Conservation (phyloP, 2,329 filamentous ascomycete genomes). For the Aspergillus floridensis region DNA sequence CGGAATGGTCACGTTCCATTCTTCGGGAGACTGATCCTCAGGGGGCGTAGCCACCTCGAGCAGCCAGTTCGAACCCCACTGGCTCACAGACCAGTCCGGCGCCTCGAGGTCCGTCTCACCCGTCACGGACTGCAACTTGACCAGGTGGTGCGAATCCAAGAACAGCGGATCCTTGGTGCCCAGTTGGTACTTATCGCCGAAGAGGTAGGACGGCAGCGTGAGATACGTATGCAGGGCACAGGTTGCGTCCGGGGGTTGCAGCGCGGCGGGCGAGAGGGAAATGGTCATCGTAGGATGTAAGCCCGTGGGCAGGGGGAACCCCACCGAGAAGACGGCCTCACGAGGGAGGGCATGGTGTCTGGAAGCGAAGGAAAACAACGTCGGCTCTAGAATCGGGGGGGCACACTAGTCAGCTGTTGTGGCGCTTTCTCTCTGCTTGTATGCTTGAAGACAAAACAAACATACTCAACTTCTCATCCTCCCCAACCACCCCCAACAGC, state of each 20-base stretch:
- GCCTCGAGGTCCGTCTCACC: slow-evolving; percentile 86
- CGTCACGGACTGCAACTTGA: slow-evolving; percentile 64
- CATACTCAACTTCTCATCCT: slow-evolving; percentile 65
- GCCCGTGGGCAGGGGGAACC: slow-evolving; percentile 70
- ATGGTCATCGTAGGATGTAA: slow-evolving; percentile 79
- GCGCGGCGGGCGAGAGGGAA: slow-evolving; percentile 53
- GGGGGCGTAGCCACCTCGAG: slow-evolving; percentile 65
- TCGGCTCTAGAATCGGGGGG: slow-evolving; percentile 53
- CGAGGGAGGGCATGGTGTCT: slow-evolving; percentile 64
- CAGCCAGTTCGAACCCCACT: slow-evolving; percentile 78
- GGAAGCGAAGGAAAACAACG: slow-evolving; percentile 79
- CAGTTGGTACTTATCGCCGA: slow-evolving; percentile 86
- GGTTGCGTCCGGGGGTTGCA: slow-evolving; percentile 50
- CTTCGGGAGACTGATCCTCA: slow-evolving; percentile 4
- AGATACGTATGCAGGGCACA: slow-evolving; percentile 78
- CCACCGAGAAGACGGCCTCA: slow-evolving; percentile 57
- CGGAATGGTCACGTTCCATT: slow-evolving; percentile 58
- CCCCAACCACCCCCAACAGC: slow-evolving; percentile 72
- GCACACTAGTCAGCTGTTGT: no score
- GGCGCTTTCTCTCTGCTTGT: no score
- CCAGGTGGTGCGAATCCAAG: slow-evolving; percentile 75
- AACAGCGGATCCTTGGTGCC: slow-evolving; percentile 60
- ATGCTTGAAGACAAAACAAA: slow-evolving; percentile 1
- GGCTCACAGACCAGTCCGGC: slow-evolving; percentile 71
- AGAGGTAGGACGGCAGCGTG: slow-evolving; percentile 76